These are phyloP conservation scores for Entelexis sorbosivorans DNA, from an alignment of 1,139 yeast genomes.

Conservation along the genomic window DNA sequence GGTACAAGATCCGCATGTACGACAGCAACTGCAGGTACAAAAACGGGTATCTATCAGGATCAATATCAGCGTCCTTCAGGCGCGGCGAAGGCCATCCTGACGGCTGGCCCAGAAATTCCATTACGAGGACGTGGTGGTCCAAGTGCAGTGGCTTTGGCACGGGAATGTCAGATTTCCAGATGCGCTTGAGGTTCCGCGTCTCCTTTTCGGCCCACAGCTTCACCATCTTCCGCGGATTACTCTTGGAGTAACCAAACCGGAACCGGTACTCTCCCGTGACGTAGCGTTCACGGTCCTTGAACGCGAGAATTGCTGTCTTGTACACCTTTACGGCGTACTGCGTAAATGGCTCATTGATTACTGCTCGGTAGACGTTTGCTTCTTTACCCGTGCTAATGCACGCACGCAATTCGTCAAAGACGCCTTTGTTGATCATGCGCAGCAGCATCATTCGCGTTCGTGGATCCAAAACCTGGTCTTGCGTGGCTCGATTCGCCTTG, in stretches of 20 bases:
- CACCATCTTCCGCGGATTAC: conserved; percentile 95
- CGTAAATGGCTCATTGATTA: conserved; percentile 43
- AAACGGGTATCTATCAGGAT: conserved; percentile 43
- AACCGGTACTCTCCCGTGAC: conserved; percentile 95
- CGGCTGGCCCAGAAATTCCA: conserved; percentile 76
- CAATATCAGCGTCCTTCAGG: conserved; percentile 53
- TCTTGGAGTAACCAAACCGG: conserved; percentile 69
- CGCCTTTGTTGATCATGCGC: conserved; percentile 71
- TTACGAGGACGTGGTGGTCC: conserved; percentile 80
- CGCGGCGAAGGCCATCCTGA: conserved; percentile 78
- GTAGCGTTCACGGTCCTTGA: conserved; percentile 89
- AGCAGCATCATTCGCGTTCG: conserved; percentile 75
- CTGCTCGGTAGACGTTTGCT: conserved; percentile 94
- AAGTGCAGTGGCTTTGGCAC: conserved; percentile 87
- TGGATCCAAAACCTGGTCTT: conserved; percentile 92
- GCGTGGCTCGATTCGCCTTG: conserved; percentile 89
- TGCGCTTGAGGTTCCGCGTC: conserved; percentile 77
- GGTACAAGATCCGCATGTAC: conserved; percentile 78
- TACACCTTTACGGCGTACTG: conserved; percentile 78
- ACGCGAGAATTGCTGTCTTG: conserved; percentile 89
- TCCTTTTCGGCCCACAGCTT: conserved; percentile 98
- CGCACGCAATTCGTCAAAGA: conserved; percentile 78
- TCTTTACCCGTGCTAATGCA: conserved; percentile 96
- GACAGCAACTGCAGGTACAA: conserved; percentile 71
- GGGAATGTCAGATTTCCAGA: conserved; percentile 68